Evolutionary conservation across 495 filamentous ascomycete genomes (phyloP).

Genomic region (Tuber borchii): DNA sequence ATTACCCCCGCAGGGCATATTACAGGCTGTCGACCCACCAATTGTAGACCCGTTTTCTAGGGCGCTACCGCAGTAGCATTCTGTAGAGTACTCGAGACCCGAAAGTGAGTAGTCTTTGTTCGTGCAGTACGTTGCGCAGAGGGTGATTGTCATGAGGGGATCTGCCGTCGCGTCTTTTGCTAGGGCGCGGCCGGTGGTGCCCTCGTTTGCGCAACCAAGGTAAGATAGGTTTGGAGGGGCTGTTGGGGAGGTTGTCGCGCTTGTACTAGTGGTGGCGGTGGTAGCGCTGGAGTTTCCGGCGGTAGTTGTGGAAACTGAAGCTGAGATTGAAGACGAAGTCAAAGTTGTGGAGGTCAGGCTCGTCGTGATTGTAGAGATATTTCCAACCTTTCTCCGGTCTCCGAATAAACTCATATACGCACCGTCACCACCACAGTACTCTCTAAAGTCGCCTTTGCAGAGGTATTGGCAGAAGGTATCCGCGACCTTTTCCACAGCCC

Average conservation of each 20-base stretch:
- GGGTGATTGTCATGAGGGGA: slow-evolving; percentile 52
- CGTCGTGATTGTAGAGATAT: slow-evolving; percentile 6
- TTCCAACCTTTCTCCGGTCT: slow-evolving; percentile 38
- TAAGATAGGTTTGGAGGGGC: slow-evolving; percentile 48
- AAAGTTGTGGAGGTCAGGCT: slow-evolving; percentile 5
- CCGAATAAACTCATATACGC: slow-evolving; percentile 46
- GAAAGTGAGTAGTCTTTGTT: slow-evolving; percentile 49
- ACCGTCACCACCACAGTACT: slow-evolving; percentile 47
- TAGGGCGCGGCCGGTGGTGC: slow-evolving; percentile 54
- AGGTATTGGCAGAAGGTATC: slow-evolving; percentile 43
- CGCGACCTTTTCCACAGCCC: slow-evolving; percentile 33
- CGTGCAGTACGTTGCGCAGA: slow-evolving; percentile 50
- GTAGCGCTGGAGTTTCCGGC: not conserved
- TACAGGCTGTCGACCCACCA: slow-evolving; percentile 38
- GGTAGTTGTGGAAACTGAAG: not conserved
- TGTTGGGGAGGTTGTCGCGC: slow-evolving; percentile 7
- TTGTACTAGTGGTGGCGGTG: not conserved
- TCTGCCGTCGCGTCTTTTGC: slow-evolving; percentile 52
- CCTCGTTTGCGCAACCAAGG: slow-evolving; percentile 58
- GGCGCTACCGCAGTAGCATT: slow-evolving; percentile 63
- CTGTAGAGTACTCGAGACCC: slow-evolving; percentile 63
- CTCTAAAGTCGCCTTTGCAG: slow-evolving; percentile 42
- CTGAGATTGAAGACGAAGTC: not conserved
- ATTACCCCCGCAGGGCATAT: slow-evolving; percentile 44
- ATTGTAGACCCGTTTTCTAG: slow-evolving; percentile 29